Evolutionary conservation across 2,329 filamentous ascomycete genomes (phyloP).

Genomic region (Fusarium transvaalense): DNA sequence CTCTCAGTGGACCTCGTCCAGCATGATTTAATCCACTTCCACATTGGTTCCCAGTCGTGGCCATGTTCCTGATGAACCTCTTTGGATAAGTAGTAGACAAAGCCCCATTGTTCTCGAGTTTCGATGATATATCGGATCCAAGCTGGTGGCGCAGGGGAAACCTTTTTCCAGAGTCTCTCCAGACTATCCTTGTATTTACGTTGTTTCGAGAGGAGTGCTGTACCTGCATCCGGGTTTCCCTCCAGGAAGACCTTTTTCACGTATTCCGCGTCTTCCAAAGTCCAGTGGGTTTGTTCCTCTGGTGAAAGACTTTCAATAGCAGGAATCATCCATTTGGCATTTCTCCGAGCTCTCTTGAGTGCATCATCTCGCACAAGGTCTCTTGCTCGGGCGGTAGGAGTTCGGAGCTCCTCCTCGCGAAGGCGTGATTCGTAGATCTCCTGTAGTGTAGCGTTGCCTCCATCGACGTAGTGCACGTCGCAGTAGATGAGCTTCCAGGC

Average conservation of each 20-base stretch:
- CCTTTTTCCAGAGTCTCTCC: conserved; percentile 17
- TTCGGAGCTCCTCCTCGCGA: background rate
- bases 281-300: too few relatives aligned
- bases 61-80: conserved; percentile 9
- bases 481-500: conserved; percentile 2
- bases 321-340: background rate
- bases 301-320: accelerated
- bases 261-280: too few relatives aligned
- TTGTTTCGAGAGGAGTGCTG: too few relatives aligned
- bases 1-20: too few relatives aligned
- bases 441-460: background rate
- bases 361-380: accelerated
- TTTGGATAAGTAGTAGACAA: conserved; percentile 33
- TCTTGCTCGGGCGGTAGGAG: background rate
- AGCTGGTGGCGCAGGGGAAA: conserved; percentile 31
- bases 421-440: background rate
- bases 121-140: conserved; percentile 32
- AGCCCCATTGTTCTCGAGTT: conserved; percentile 19
- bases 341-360: background rate
- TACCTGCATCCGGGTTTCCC: too few relatives aligned
- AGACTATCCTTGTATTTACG: background rate
- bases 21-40: too few relatives aligned
- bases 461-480: background rate
- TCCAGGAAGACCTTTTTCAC: too few relatives aligned
- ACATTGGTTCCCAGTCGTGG: conserved; percentile 5